Conservation (phyloP, 495 filamentous ascomycete genomes). For the Penicillium roqueforti region DNA sequence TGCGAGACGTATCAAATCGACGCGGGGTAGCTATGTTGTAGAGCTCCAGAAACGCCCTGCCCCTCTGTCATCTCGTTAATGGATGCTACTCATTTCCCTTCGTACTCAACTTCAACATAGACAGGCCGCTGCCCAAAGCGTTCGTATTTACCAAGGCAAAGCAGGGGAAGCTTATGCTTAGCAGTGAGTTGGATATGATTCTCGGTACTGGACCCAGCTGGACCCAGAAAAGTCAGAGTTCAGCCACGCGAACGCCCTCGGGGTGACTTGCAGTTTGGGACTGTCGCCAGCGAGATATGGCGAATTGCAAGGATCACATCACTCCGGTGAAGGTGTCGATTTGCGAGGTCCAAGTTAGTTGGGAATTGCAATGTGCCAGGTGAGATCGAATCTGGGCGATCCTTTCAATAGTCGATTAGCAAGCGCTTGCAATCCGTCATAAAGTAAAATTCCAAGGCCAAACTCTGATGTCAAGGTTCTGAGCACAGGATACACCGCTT, state of each 20-base stretch:
- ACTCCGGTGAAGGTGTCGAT: too few species aligned
- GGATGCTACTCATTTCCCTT: not conserved
- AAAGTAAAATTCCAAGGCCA: slow-evolving; percentile 22
- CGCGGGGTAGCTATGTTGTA: slow-evolving; percentile 9
- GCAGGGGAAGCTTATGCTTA: slow-evolving; percentile 6
- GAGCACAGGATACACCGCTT: slow-evolving; percentile 10
- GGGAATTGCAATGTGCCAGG: not conserved
- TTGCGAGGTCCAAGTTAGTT: too few species aligned
- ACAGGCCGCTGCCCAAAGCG: slow-evolving; percentile 9
- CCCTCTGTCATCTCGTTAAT: not conserved
- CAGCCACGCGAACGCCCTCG: slow-evolving; percentile 23
- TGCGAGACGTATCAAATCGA: not conserved
- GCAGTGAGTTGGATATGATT: not conserved
- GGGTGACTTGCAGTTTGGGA: slow-evolving; percentile 15
- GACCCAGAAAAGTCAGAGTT: slow-evolving; percentile 11
- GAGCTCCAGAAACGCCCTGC: slow-evolving; percentile 1
- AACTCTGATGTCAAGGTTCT: slow-evolving; percentile 14
- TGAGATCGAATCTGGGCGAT: not conserved
- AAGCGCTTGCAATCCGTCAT: slow-evolving; percentile 7
- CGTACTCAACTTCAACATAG: not conserved
- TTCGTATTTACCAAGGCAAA: not conserved
- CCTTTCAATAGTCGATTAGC: not conserved
- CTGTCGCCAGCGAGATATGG: not conserved
- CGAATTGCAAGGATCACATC: not conserved
- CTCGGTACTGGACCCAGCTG: slow-evolving; percentile 5